These are phyloP conservation scores for Aspergillus chevalieri DNA, from an alignment of 2,329 filamentous ascomycete species.

Conservation along the genomic window DNA sequence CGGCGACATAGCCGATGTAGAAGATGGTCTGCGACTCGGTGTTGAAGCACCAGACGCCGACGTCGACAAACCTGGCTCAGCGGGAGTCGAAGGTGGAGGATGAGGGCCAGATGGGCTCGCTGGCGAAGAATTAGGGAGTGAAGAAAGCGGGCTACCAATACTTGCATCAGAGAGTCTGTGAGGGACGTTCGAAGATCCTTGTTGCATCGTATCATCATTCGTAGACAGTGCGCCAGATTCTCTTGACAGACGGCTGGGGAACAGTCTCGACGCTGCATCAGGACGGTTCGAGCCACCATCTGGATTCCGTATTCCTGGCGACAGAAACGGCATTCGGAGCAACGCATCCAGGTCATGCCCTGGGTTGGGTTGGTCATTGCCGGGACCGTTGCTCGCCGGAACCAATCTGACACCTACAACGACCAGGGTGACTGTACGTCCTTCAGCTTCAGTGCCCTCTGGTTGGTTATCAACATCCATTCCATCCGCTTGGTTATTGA, in stretches of 20 bases:
- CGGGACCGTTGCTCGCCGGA: conserved; percentile 45
- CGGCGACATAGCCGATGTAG: conserved; percentile 40
- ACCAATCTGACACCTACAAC: conserved; percentile 65
- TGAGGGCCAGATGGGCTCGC: conserved; percentile 54
- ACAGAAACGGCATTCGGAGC: conserved; percentile 40
- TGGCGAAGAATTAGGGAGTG: conserved; percentile 42
- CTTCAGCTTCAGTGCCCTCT: conserved; percentile 42
- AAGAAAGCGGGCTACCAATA: conserved; percentile 22
- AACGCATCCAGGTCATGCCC: conserved; percentile 40
- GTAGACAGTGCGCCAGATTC: conserved; percentile 44
- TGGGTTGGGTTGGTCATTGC: conserved; percentile 39
- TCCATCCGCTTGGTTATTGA: conserved; percentile 22
- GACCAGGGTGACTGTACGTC: conserved; percentile 61
- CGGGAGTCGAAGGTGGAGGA: conserved; percentile 59
- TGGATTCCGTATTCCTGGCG: conserved; percentile 36
- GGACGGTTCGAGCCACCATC: conserved; percentile 48
- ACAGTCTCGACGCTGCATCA: conserved; percentile 51
- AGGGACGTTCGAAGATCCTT: conserved; percentile 33
- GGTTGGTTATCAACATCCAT: conserved; percentile 36
- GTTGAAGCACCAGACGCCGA: conserved; percentile 50
- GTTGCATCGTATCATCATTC: conserved; percentile 50
- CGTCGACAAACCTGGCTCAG: conserved; percentile 51
- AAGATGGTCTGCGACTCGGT: conserved; percentile 42
- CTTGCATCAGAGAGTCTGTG: conserved; percentile 28
- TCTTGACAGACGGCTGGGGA: conserved; percentile 49